Base-by-base conservation (phyloP, 1,284 basidiomycete species). In the Leccinum angustisporum region DNA sequence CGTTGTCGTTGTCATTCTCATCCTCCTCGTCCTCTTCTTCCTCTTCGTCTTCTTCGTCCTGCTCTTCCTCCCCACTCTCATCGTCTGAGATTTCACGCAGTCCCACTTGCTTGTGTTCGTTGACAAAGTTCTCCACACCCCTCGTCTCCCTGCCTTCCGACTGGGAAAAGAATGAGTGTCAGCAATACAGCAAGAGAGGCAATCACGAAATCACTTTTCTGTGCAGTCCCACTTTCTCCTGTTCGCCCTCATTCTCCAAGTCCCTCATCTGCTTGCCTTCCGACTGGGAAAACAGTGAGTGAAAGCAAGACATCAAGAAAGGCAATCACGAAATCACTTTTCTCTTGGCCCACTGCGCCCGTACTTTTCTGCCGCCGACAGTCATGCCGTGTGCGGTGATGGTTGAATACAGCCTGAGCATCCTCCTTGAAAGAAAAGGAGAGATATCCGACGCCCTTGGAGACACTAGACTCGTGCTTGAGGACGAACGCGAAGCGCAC, bases 401-500 rank as follows among this genome's bases (percentile, higher is more conserved):
- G 58, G 84, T 86, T 82, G 61, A 91, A 83, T 2, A 92, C 90
- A 55, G 81, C 77, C 71, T 91, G 84, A 4, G 96, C 97, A 78
- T 99, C 97, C 69, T 97, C 92, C 60, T 83, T 85, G 65, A 95
- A 83, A 1, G 95, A 88, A 77, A 96, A 99, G 0, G 94, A 91
- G 63, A 98, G 94, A 75, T 98, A 99, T 64, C 97, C 97, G n/a
- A 98, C 95, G 67, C 97, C 97, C 75, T 98, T 98, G 4, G 94
- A 96, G 33, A 88, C 83, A 43, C 92, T 90, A 0, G 90, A 87
- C 51, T 86, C 88, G 54, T 84, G 85, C 64, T 94, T 90, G 4
- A 88, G 87, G 11, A 98, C 97, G 2, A 99, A 99, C 0, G 95
- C 97, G 40, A 92, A 90, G 54, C 95, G 86, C 21, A 99, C 89